These are phyloP conservation scores for Paramecium sonneborni DNA, from an alignment of 73 alveolate genomes.

Conservation along the genomic window DNA sequence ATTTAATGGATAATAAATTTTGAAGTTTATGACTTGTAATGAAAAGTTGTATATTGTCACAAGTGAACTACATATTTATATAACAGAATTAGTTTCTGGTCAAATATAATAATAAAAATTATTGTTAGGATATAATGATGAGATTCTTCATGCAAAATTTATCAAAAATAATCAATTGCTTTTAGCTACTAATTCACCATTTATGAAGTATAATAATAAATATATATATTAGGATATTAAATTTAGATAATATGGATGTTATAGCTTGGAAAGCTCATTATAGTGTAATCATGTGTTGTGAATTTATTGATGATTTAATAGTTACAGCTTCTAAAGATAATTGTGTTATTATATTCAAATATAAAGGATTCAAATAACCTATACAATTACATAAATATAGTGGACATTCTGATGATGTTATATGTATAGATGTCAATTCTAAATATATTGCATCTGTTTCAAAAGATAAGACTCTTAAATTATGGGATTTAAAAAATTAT, in stretches of 20 bases:
- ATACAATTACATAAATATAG: slow-evolving; percentile 1
- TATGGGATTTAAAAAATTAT: slow-evolving; percentile 81
- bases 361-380: slow-evolving; percentile 41
- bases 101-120: slow-evolving; percentile 32
- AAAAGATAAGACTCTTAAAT: slow-evolving; percentile 88
- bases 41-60: slow-evolving; percentile 53
- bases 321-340: slow-evolving; percentile 45
- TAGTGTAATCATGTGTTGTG: neutral
- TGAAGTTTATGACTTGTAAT: neutral
- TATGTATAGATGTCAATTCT: slow-evolving; percentile 79
- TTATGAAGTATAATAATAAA: slow-evolving; percentile 22
- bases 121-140: slow-evolving; percentile 67
- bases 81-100: neutral
- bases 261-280: slow-evolving; percentile 1
- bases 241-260: slow-evolving; percentile 46
- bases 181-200: slow-evolving; percentile 61
- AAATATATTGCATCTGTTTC: slow-evolving; percentile 88
- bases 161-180: slow-evolving; percentile 42
- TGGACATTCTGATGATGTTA: slow-evolving; percentile 96
- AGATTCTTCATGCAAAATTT: slow-evolving; percentile 60
- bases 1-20: neutral
- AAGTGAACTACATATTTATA: slow-evolving; percentile 55
- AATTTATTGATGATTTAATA: slow-evolving; percentile 29
- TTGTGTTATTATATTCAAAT: slow-evolving; percentile 30
- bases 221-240: neutral